A percentile compares a stretch with the other conserved stretches of the same genome.
Conservation (phyloP, 148 eudicot species). For the Spergularia marina region DNA sequence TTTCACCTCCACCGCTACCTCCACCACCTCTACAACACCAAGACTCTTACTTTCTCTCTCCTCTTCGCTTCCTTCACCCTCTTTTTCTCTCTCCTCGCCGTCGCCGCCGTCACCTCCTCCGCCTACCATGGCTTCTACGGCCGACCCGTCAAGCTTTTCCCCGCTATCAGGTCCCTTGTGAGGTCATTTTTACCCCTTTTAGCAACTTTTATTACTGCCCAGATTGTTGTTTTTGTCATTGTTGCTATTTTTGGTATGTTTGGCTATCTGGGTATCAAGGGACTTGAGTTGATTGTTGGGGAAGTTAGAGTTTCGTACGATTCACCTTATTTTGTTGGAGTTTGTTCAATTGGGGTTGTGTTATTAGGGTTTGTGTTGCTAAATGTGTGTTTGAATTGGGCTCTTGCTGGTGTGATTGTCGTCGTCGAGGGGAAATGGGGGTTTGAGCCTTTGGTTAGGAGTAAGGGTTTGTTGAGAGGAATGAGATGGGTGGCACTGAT, state of each 20-base stretch:
- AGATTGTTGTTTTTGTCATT: slow-evolving; percentile 11
- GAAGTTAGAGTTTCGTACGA: slow-evolving; percentile 19
- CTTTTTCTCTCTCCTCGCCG: slow-evolving; percentile 33
- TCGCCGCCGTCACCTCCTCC: slow-evolving; percentile 28
- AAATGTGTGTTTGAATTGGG: slow-evolving; percentile 45
- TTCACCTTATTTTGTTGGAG: slow-evolving; percentile 26
- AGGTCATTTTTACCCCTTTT: slow-evolving; percentile 22
- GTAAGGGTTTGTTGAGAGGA: slow-evolving; percentile 44
- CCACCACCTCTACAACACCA: background rate
- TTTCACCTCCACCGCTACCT: background rate
- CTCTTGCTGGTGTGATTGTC: slow-evolving; percentile 40
- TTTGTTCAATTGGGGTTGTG: slow-evolving; percentile 20
- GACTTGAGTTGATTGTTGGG: slow-evolving; percentile 26
- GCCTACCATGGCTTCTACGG: slow-evolving; percentile 39
- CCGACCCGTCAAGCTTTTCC: slow-evolving; percentile 30
- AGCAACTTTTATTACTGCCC: slow-evolving; percentile 22
- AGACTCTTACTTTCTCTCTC: slow-evolving; percentile 27
- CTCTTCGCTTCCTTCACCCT: slow-evolving; percentile 26
- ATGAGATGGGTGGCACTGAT: slow-evolving; percentile 46
- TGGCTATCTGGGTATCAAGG: slow-evolving; percentile 10
- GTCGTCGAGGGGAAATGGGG: slow-evolving; percentile 69
- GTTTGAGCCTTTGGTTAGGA: slow-evolving; percentile 42
- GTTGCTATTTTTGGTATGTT: slow-evolving; percentile 18
- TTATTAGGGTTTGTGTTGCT: slow-evolving; percentile 22
- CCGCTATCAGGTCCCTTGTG: slow-evolving; percentile 23